These are phyloP conservation scores for Cordyceps pruinosa DNA, from an alignment of 2,329 filamentous ascomycete species.

Conservation along the genomic window DNA sequence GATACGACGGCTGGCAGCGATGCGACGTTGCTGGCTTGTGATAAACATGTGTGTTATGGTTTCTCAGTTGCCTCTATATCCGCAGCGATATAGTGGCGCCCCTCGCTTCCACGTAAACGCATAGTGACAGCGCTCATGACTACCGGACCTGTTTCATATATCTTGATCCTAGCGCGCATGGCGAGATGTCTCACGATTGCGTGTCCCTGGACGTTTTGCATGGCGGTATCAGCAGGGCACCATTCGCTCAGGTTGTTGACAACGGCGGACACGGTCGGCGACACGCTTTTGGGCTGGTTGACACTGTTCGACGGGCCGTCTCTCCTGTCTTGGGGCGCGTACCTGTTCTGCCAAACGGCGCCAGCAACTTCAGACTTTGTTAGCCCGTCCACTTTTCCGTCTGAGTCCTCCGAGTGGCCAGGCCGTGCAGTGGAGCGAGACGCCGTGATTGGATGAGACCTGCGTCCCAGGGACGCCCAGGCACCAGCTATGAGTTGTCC, in stretches of 20 bases:
- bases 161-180: neutral
- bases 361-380: neutral
- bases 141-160: neutral
- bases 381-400: conserved; percentile 3
- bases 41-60: neutral
- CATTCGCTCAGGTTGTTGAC: neutral
- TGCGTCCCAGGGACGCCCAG: neutral
- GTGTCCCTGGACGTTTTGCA: neutral
- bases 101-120: neutral
- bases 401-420: neutral
- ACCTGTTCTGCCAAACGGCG: neutral
- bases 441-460: conserved; percentile 2
- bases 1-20: neutral
- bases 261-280: no score
- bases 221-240: neutral
- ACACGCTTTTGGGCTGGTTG: no score
- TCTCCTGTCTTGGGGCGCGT: neutral
- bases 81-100: neutral
- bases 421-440: neutral
- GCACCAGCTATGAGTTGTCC: neutral
- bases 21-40: neutral
- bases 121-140: neutral
- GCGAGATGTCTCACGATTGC: neutral
- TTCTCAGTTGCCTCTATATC: neutral
- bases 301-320: neutral